Conservation (phyloP, 495 filamentous ascomycete genomes). For the Evernia prunastri region DNA sequence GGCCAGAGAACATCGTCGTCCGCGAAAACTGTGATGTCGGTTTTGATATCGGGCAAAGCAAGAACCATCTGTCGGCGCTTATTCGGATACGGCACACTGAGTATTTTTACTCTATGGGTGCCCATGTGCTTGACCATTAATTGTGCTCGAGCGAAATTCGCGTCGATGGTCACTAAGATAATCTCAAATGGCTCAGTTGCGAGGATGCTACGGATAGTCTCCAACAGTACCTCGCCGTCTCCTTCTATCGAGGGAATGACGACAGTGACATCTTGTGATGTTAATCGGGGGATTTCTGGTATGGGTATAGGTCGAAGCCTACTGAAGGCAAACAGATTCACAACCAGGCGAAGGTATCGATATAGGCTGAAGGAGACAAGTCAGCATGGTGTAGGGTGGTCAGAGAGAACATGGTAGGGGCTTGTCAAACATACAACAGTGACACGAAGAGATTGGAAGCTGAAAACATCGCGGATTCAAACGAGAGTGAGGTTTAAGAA, state of each 20-base stretch:
- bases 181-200: slow-evolving; percentile 50
- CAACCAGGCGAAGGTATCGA: slow-evolving; percentile 59
- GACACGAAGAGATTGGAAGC: slow-evolving; percentile 23
- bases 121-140: slow-evolving; percentile 48
- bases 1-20: slow-evolving; percentile 90
- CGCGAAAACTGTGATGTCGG: slow-evolving; percentile 70
- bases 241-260: slow-evolving; percentile 66
- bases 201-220: slow-evolving; percentile 56
- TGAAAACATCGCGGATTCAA: slow-evolving; percentile 27
- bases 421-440: slow-evolving; percentile 26
- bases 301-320: slow-evolving; percentile 56
- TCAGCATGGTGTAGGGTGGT: slow-evolving; percentile 11
- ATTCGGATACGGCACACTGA: slow-evolving; percentile 58
- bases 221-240: slow-evolving; percentile 51
- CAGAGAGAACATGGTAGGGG: not conserved
- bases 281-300: slow-evolving; percentile 56
- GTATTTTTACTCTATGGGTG: slow-evolving; percentile 46
- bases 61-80: slow-evolving; percentile 79
- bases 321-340: slow-evolving; percentile 61
- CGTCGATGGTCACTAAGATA: slow-evolving; percentile 59
- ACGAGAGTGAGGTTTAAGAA: slow-evolving; percentile 21
- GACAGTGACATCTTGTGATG: slow-evolving; percentile 65
- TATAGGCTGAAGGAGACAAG: slow-evolving; percentile 37
- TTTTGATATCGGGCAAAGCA: slow-evolving; percentile 69
- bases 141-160: slow-evolving; percentile 49